Evolutionary conservation across 768 basidiomycete species (phyloP).

Genomic region (Lentinula raphanica): DNA sequence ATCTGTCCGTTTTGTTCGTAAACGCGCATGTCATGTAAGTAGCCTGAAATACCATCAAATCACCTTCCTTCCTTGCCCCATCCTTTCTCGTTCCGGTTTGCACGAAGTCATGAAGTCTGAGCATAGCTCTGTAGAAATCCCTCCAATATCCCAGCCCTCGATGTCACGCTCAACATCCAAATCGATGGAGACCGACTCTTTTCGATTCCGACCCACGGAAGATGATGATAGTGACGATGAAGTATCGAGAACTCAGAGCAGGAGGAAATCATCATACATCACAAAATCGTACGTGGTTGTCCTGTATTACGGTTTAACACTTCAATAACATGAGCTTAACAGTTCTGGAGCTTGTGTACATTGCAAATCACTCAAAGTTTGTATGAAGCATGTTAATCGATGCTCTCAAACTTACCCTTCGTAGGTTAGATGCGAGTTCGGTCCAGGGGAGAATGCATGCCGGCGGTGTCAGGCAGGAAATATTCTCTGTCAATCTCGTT

Average conservation of each 20-base stretch:
- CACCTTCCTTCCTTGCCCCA: not conserved
- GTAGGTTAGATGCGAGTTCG: conserved; percentile 50
- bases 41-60: not conserved
- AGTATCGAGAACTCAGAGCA: not conserved
- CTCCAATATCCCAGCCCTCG: not conserved
- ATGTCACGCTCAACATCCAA: not conserved
- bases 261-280: not conserved
- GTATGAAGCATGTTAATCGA: not conserved
- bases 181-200: not conserved
- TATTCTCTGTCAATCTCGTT: conserved; percentile 40
- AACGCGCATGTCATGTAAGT: not conserved
- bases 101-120: not conserved
- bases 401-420: not conserved
- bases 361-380: conserved; percentile 53
- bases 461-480: conserved; percentile 43
- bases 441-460: conserved; percentile 39
- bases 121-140: not conserved
- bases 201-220: conserved; percentile 1
- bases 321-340: not conserved
- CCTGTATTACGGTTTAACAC: not conserved
- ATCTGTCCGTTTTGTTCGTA: not conserved
- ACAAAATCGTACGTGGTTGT: not conserved
- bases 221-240: conserved; percentile 5
- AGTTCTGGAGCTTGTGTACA: conserved; percentile 52
- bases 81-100: not conserved